Conservation (phyloP, 2,329 filamentous ascomycete genomes). For the Xylariaceae sp. region DNA sequence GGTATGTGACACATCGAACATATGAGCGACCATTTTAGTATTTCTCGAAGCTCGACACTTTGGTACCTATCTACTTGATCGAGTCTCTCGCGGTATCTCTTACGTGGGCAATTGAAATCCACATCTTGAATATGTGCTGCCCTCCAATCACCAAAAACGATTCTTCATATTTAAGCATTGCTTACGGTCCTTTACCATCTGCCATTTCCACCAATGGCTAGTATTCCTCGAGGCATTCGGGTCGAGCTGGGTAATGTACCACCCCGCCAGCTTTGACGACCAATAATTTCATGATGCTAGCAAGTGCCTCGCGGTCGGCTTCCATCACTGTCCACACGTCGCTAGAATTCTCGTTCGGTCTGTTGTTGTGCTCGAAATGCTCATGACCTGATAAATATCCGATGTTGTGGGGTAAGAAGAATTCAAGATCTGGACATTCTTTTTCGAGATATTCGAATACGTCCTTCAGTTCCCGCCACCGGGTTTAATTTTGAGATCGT, state of each 20-base stretch:
- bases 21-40: too few species aligned
- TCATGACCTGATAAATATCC: neutral
- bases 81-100: too few species aligned
- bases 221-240: neutral
- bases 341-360: neutral
- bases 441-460: neutral
- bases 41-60: too few species aligned
- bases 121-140: too few species aligned
- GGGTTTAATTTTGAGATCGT: neutral
- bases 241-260: neutral
- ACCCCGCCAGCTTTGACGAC: neutral
- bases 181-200: too few species aligned
- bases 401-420: neutral
- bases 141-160: too few species aligned
- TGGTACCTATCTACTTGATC: too few species aligned
- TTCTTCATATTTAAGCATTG: too few species aligned
- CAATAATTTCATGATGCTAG: neutral
- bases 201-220: neutral
- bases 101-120: too few species aligned
- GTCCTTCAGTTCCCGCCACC: neutral
- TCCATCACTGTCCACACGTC: neutral
- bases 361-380: neutral
- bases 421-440: neutral
- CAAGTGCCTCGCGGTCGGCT: neutral
- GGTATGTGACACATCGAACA: too few species aligned